phyloP scores from a whole-genome alignment of 768 basidiomycete genomes.

The Termitomyces sp. region DNA sequence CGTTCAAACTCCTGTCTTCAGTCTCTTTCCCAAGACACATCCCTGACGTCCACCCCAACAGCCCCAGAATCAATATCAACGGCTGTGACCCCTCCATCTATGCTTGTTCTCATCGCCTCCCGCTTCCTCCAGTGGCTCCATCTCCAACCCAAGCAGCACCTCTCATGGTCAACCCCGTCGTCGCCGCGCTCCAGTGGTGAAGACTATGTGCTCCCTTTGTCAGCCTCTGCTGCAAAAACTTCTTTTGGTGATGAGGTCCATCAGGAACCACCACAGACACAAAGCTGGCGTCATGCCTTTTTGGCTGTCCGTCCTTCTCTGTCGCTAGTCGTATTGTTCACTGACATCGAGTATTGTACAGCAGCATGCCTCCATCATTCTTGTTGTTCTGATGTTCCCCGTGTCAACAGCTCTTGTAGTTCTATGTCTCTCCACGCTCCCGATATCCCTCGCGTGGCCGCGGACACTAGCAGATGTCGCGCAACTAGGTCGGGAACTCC shows the following conservation, averaged over 20 bases:
- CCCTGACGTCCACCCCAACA: constrained; percentile 1
- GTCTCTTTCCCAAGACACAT: constrained; percentile 13
- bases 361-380: constrained; percentile 11
- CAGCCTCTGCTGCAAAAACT: constrained; percentile 34
- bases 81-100: constrained; percentile 28
- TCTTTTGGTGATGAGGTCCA: constrained; percentile 38
- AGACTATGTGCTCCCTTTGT: constrained; percentile 49
- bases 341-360: constrained; percentile 10
- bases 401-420: constrained; percentile 65
- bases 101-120: constrained; percentile 46
- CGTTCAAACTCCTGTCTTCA: constrained; percentile 45
- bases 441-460: constrained; percentile 74
- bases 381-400: constrained; percentile 50
- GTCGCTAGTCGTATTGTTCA: not conserved
- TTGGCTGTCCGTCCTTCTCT: constrained; percentile 24
- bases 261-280: constrained; percentile 24
- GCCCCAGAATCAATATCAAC: constrained; percentile 12
- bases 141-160: constrained; percentile 32
- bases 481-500: constrained; percentile 67
- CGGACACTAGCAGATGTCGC: constrained; percentile 71
- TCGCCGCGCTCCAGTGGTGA: constrained; percentile 34
- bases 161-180: constrained; percentile 40
- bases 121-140: constrained; percentile 51
- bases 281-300: constrained; percentile 19
- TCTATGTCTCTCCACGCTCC: constrained; percentile 72